A percentile compares a stretch with the other conserved stretches of the same genome.
Conservation (phyloP, 129 eudicot species). For the Flaveria ramosissima region DNA sequence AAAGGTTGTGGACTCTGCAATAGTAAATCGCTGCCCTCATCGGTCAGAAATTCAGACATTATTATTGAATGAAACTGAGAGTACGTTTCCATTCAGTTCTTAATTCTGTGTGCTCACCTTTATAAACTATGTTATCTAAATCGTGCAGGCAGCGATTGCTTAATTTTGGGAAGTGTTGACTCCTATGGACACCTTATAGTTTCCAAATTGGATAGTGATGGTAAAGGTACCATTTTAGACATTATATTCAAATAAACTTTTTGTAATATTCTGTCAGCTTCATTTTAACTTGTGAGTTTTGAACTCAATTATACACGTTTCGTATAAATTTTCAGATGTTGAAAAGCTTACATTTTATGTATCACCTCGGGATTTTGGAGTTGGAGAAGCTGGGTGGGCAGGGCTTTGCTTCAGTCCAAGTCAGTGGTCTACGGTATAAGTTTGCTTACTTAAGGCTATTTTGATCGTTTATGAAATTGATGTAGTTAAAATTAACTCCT, state of each 20-base stretch:
- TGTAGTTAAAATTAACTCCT: neutral
- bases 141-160: slow-evolving; percentile 50
- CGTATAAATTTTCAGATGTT: slow-evolving; percentile 47
- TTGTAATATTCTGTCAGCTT: neutral
- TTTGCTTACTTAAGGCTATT: slow-evolving; percentile 11
- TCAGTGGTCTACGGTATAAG: slow-evolving; percentile 77
- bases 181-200: slow-evolving; percentile 88
- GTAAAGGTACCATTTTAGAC: slow-evolving; percentile 44
- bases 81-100: slow-evolving; percentile 41
- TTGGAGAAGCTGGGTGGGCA: slow-evolving; percentile 92
- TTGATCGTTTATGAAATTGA: neutral
- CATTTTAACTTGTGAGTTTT: neutral
- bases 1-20: slow-evolving; percentile 68
- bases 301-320: slow-evolving; percentile 16
- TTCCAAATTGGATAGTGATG: slow-evolving; percentile 50
- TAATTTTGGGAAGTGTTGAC: slow-evolving; percentile 78
- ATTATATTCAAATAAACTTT: neutral
- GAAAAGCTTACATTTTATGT: slow-evolving; percentile 67
- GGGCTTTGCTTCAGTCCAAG: slow-evolving; percentile 83
- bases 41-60: slow-evolving; percentile 82
- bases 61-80: slow-evolving; percentile 56
- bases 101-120: neutral
- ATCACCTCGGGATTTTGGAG: slow-evolving; percentile 73
- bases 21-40: slow-evolving; percentile 79
- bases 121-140: slow-evolving; percentile 20